phyloP scores from a whole-genome alignment of 768 basidiomycete species.

The Glaciozyma martinii region DNA sequence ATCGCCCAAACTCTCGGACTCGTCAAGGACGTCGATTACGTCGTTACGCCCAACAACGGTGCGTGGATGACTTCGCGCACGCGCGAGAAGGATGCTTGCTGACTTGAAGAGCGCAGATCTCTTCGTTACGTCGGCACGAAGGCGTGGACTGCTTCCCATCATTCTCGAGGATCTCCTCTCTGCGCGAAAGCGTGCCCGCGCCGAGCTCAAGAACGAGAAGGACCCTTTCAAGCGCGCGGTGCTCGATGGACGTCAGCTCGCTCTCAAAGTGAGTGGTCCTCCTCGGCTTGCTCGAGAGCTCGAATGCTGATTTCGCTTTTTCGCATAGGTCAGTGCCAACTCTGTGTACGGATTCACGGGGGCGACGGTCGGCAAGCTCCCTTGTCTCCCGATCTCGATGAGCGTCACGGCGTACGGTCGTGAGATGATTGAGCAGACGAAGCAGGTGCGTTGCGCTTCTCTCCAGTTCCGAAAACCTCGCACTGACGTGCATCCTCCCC shows the following conservation, averaged over 20 bases:
- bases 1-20: constrained; percentile 70
- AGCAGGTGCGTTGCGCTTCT: constrained; percentile 48
- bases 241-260: constrained; percentile 90
- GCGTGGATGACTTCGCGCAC: not conserved
- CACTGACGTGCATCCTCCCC: not conserved
- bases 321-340: constrained; percentile 80
- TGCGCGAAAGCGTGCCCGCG: constrained; percentile 88
- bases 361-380: constrained; percentile 91
- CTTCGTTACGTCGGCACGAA: constrained; percentile 60
- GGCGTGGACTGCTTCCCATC: constrained; percentile 84
- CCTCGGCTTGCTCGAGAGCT: not conserved
- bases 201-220: constrained; percentile 89
- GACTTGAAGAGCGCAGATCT: constrained; percentile 51
- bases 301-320: not conserved
- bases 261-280: constrained; percentile 68
- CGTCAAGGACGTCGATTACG: constrained; percentile 79
- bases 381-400: constrained; percentile 91
- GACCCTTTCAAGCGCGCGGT: constrained; percentile 97
- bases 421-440: constrained; percentile 97
- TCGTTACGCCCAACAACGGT: constrained; percentile 94
- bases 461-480: not conserved
- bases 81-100: not conserved
- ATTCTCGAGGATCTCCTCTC: constrained; percentile 87
- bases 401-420: constrained; percentile 93
- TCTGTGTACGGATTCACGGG: constrained; percentile 99